Percentiles rank a stretch among this genome's conserved stretches.
These are phyloP conservation scores for Thelonectria discophora DNA, from an alignment of 2,329 filamentous ascomycete species.

Conservation along the genomic window DNA sequence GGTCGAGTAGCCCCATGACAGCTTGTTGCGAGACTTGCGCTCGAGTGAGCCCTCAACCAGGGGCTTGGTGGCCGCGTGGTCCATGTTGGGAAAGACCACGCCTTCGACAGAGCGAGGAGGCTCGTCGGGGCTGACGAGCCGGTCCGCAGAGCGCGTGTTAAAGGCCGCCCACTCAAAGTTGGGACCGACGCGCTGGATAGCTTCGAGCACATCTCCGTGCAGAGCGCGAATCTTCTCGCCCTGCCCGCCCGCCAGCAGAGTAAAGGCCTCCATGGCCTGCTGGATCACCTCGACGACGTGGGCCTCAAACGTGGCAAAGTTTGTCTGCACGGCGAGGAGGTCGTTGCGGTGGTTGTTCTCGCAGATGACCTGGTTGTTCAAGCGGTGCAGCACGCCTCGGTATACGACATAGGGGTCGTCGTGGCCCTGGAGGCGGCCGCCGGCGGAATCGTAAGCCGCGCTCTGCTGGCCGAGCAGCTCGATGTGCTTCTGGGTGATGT, in stretches of 20 bases:
- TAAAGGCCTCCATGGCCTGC: constrained; percentile 82
- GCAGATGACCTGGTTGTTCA: constrained; percentile 90
- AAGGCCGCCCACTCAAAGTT: constrained; percentile 96
- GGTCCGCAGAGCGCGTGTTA: constrained; percentile 71
- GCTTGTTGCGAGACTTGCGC: constrained; percentile 88
- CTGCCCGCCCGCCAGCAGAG: constrained; percentile 80
- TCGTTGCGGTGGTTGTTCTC: constrained; percentile 98
- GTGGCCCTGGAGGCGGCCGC: constrained; percentile 72
- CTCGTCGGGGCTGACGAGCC: constrained; percentile 80
- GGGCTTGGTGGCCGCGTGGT: constrained; percentile 80
- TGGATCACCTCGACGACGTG: constrained; percentile 87
- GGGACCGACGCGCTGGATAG: constrained; percentile 77
- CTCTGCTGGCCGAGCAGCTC: constrained; percentile 90
- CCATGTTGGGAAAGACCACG: constrained; percentile 88
- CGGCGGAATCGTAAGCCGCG: constrained; percentile 79
- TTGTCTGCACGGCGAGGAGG: constrained; percentile 88
- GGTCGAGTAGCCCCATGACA: constrained; percentile 77
- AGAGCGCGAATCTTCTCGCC: constrained; percentile 82
- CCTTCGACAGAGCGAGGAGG: constrained; percentile 77
- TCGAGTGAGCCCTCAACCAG: constrained; percentile 89
- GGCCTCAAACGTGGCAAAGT: constrained; percentile 86
- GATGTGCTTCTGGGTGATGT: constrained; percentile 91
- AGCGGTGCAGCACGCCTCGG: constrained; percentile 81
- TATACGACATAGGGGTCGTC: constrained; percentile 91
- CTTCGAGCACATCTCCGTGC: constrained; percentile 83